Evolutionary conservation across 2,329 filamentous ascomycete genomes (phyloP).

Genomic region (Ophiostoma sp.): DNA sequence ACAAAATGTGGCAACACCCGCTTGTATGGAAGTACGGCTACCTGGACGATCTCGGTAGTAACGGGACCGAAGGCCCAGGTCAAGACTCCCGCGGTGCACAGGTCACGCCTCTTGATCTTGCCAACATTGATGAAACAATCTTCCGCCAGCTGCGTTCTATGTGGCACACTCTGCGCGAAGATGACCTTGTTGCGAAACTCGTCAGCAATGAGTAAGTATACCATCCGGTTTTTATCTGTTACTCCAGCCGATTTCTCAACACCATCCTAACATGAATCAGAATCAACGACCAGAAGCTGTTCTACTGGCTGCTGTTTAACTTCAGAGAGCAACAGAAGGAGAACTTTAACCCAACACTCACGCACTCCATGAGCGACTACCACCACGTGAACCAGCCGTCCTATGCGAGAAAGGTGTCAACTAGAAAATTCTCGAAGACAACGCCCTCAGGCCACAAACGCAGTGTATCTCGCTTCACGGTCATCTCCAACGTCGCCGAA

Average conservation of each 20-base stretch:
- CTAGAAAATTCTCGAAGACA: conserved; percentile 52
- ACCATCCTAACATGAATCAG: conserved; percentile 39
- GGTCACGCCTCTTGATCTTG: conserved; percentile 52
- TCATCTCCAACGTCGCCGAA: conserved; percentile 58
- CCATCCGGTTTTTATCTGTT: neutral
- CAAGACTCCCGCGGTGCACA: conserved; percentile 58
- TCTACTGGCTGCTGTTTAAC: conserved; percentile 78
- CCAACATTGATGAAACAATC: conserved; percentile 74
- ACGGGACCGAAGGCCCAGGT: conserved; percentile 36
- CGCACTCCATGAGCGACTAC: conserved; percentile 86
- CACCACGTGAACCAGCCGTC: conserved; percentile 64
- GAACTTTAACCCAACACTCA: conserved; percentile 74
- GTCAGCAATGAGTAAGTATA: conserved; percentile 55
- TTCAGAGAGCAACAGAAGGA: conserved; percentile 82
- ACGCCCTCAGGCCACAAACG: conserved; percentile 46
- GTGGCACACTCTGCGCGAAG: conserved; percentile 80
- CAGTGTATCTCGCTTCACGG: conserved; percentile 57
- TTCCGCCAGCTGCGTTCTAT: conserved; percentile 81
- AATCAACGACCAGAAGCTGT: conserved; percentile 84
- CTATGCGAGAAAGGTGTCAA: conserved; percentile 57
- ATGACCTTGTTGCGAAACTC: conserved; percentile 65
- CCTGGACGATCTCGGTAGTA: conserved; percentile 63
- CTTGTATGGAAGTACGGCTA: conserved; percentile 79
- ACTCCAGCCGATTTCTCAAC: neutral
- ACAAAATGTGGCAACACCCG: conserved; percentile 79